Base-by-base conservation (phyloP, 2,329 filamentous ascomycete genomes). In the Eutypella sp. region DNA sequence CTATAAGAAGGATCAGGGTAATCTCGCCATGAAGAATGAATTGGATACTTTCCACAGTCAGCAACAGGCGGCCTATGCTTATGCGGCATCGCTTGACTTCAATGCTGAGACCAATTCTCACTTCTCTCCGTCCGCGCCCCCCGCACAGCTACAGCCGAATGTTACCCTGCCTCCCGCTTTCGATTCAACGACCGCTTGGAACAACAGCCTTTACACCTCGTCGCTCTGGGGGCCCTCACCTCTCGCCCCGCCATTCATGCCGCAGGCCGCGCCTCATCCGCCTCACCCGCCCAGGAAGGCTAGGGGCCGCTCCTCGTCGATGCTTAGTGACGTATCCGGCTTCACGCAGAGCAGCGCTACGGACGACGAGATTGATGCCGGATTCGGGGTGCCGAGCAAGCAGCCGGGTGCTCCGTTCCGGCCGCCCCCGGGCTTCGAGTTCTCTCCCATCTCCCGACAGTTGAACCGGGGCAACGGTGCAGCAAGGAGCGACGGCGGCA, bases 281-380 rank as follows among this genome's bases (percentile, higher is more conserved):
- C 57, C 66, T 11, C 57, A 64, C 37, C 22, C 45, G 56, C 53
- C 63, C 52, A 42, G 44, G 20, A 74, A 72, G 60, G 67, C 69
- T 24, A 67, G 81, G 38, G 80, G 79, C 19, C 76, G 81, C 41
- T 84, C 80, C 24, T 83, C 79, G 9, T 83, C 79, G 47, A 85
- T 85, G 81, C 74, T 85, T 2, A 84, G 80, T 57, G 76, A 83
- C 55, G 69, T 84, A 3, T 83, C 79, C n/a, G 80, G 81, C 18
- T 82, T 84, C 55, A 85, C 81, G 7, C 79, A 84, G 64, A 79
- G 75, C 15, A 82, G 76, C 54, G 71, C 70, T 40, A 78, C 75
- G 38, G 77, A 76, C 19, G 69, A 72, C 18, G 70, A 68, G 40
- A 45, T 45, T 48, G 46, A 49, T 45, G 54, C 45, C 45, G 52